Base-by-base conservation (phyloP, 441 rosid species). In the Gossypium trilobum region DNA sequence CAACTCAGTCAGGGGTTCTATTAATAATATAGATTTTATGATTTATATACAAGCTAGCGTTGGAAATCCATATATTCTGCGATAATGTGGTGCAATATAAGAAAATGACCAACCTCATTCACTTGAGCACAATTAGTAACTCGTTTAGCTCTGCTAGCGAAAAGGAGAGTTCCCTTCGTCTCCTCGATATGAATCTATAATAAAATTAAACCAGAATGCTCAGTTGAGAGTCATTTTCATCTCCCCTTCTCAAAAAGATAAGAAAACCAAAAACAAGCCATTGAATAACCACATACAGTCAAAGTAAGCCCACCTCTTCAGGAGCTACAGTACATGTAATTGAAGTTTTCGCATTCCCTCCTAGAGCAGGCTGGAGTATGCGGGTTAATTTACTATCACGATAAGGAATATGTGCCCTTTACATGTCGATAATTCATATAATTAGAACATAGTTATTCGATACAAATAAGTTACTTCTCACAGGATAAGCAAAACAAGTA, bases 381-480 rank as follows among this genome's bases (percentile, higher is more conserved):
- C 97, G 96, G 64, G 99, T 94, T 76, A 94, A 82, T 84, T 94
- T 94, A 78, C 97, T 94, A 82, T 94, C 97, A 62, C 99, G 91
- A 83, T 88, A 94, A 1, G 99, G 97, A 82, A 94, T 88, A 81
- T 94, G 97, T 11, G 87, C 97, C 80, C 97, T 94, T 75, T 75
- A 27, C 5, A 2, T 72, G 17, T 31, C 55, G 68, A 9, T 33
- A 42, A 62, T 44, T 61, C 39, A 50, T 57, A 14, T 33, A 48
- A 60, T 80, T 29, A 78, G 51, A 44, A 62, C 3, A 74, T 8
- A 29, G 10, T 63, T 42, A 5, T 60, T 46, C 52, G 33, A 52
- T 70, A 56, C 46, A 56, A 48, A 42, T 66, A 25, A 25, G 68
- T 74, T 46, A 50, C 46, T 22, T 16, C 56, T 25, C 20, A 58